Conservation (phyloP, 106 monocot species). For the Dactylorhiza incarnata region DNA sequence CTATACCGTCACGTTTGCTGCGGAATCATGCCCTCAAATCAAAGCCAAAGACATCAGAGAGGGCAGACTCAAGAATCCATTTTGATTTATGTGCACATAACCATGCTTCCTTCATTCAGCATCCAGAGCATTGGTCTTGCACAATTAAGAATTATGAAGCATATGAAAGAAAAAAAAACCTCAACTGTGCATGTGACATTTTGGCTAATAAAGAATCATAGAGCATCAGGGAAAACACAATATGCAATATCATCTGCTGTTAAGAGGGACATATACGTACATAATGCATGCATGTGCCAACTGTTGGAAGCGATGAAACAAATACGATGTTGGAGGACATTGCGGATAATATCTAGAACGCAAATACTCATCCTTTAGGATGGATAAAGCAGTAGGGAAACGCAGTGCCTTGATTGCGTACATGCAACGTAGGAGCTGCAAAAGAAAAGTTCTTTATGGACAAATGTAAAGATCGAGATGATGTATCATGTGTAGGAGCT, state of each 20-base stretch:
- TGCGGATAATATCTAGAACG: conserved; percentile 96
- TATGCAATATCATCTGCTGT: no score
- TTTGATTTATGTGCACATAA: no score
- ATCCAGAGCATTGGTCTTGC: no score
- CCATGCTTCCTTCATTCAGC: no score
- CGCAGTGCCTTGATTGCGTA: conserved; percentile 95
- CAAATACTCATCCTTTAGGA: conserved; percentile 92
- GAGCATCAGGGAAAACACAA: no score
- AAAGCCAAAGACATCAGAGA: no score
- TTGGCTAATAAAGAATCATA: no score
- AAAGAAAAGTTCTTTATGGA: not conserved
- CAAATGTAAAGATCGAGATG: not conserved
- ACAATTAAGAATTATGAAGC: not conserved
- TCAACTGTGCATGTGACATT: no score
- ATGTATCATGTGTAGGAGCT: not conserved
- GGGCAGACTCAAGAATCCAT: no score
- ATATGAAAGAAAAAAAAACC: not conserved
- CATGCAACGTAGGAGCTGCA: conserved; percentile 64
- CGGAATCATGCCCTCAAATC: no score
- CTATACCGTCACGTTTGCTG: no score
- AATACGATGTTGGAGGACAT: conserved; percentile 82
- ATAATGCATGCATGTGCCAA: conserved; percentile 94
- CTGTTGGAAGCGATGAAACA: conserved; percentile 86
- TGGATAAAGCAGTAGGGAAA: conserved; percentile 88
- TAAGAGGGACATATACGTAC: conserved; percentile 36